Percentiles rank a stretch among this genome's conserved stretches.
Conservation (phyloP, 805 yeast species). For the Suhomyces pyralidae region DNA sequence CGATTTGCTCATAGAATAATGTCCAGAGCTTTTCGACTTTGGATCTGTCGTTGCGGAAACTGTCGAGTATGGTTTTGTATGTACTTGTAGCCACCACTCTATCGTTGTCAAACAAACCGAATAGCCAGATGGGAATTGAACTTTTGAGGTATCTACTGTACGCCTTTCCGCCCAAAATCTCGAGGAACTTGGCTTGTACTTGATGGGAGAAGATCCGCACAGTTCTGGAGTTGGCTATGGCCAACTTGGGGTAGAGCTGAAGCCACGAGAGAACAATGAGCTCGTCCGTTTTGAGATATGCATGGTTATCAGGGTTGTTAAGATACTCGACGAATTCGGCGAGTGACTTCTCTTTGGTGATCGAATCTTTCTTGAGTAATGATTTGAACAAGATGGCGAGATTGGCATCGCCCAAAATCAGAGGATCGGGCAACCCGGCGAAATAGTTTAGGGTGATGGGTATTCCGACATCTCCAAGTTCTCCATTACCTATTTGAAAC, state of each 20-base stretch:
- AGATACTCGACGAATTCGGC: constrained; percentile 44
- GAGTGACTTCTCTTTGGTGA: constrained; percentile 82
- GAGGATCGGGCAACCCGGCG: constrained; percentile 68
- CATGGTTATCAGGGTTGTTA: not conserved
- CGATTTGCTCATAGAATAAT: constrained; percentile 53
- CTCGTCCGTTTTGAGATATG: constrained; percentile 39
- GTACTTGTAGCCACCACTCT: constrained; percentile 54
- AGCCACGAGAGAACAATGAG: constrained; percentile 63
- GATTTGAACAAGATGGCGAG: constrained; percentile 67
- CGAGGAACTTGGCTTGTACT: constrained; percentile 49
- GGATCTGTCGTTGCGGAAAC: constrained; percentile 54
- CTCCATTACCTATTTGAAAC: constrained; percentile 1
- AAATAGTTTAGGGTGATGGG: constrained; percentile 66
- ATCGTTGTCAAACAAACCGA: constrained; percentile 72
- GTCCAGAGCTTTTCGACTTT: constrained; percentile 56
- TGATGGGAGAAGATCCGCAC: constrained; percentile 65
- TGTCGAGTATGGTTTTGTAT: constrained; percentile 40
- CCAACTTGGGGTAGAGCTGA: constrained; percentile 76
- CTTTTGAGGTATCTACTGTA: constrained; percentile 67
- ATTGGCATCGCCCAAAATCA: constrained; percentile 37
- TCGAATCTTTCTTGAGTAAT: constrained; percentile 71
- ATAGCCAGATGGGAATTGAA: constrained; percentile 68
- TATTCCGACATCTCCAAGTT: constrained; percentile 33
- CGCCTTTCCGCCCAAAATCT: constrained; percentile 51
- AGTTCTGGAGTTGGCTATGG: constrained; percentile 64